Conservation (phyloP, 2,329 filamentous ascomycete species). For the Tolypocladium paradoxum region DNA sequence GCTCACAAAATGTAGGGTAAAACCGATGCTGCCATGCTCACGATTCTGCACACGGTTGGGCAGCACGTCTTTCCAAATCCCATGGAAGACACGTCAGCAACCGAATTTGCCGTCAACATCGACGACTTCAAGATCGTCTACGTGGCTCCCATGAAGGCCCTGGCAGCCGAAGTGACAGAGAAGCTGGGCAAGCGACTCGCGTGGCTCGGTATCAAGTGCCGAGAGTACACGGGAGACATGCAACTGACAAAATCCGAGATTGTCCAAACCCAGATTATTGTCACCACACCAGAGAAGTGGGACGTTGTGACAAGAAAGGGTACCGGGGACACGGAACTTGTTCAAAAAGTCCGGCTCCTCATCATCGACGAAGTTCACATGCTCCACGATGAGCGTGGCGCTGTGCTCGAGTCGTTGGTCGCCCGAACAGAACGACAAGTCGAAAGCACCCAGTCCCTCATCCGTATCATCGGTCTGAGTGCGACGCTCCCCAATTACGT, state of each 20-base stretch:
- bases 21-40: slow-evolving; percentile 96
- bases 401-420: slow-evolving; percentile 90
- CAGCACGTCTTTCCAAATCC: slow-evolving; percentile 78
- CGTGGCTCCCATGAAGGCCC: slow-evolving; percentile 96
- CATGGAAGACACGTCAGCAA: slow-evolving; percentile 58
- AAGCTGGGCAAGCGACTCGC: slow-evolving; percentile 85
- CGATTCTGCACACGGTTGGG: slow-evolving; percentile 80
- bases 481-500: slow-evolving; percentile 94
- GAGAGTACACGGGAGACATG: slow-evolving; percentile 97
- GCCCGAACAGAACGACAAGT: slow-evolving; percentile 92
- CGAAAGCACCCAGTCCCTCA: slow-evolving; percentile 93
- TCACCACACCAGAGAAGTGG: slow-evolving; percentile 98
- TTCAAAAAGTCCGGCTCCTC: slow-evolving; percentile 89
- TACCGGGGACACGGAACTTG: slow-evolving; percentile 91
- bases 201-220: slow-evolving; percentile 86
- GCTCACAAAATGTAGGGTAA: slow-evolving; percentile 52
- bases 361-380: slow-evolving; percentile 99
- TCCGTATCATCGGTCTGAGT: slow-evolving; percentile 90
- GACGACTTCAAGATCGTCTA: slow-evolving; percentile 98
- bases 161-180: slow-evolving; percentile 91
- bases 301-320: slow-evolving; percentile 96
- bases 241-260: slow-evolving; percentile 96
- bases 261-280: slow-evolving; percentile 91
- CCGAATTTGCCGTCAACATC: slow-evolving; percentile 69
- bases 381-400: slow-evolving; percentile 95